Conservation (phyloP, 1,139 yeast species). For the Lodderomyces jiufengensis region DNA sequence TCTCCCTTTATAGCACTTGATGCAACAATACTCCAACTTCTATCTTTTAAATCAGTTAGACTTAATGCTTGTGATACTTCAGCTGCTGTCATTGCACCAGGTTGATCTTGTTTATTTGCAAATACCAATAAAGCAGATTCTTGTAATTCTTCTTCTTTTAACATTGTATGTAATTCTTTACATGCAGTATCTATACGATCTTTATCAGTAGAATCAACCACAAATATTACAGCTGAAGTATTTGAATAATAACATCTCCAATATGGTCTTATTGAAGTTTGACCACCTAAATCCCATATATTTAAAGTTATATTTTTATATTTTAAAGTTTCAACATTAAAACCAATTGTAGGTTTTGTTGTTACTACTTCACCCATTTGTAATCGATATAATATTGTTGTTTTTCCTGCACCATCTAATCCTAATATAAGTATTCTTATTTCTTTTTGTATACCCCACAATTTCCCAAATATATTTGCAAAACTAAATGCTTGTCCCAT, state of each 20-base stretch:
- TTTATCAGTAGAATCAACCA: slow-evolving; percentile 94
- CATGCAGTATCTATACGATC: slow-evolving; percentile 87
- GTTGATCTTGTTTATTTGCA: slow-evolving; percentile 97
- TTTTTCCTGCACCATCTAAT: slow-evolving; percentile 96
- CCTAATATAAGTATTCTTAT: slow-evolving; percentile 90
- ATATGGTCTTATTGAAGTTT: slow-evolving; percentile 92
- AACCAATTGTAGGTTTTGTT: slow-evolving; percentile 94
- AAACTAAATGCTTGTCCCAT: slow-evolving; percentile 87
- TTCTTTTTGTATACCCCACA: slow-evolving; percentile 91
- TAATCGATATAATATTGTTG: slow-evolving; percentile 86
- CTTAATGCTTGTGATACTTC: slow-evolving; percentile 88
- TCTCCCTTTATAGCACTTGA: slow-evolving; percentile 96
- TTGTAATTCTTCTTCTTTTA: slow-evolving; percentile 85
- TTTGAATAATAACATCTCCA: slow-evolving; percentile 98
- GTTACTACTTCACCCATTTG: slow-evolving; percentile 94
- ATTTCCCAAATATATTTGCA: slow-evolving; percentile 67
- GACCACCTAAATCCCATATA: slow-evolving; percentile 93
- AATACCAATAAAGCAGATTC: slow-evolving; percentile 90
- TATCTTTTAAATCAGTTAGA: slow-evolving; percentile 83
- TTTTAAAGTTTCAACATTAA: slow-evolving; percentile 90
- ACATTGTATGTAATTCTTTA: slow-evolving; percentile 87
- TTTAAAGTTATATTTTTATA: slow-evolving; percentile 89
- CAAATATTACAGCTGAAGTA: slow-evolving; percentile 94
- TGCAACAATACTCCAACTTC: slow-evolving; percentile 98
- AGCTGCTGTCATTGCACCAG: slow-evolving; percentile 92